phyloP scores from a whole-genome alignment of 2,329 filamentous ascomycete genomes.

The Colletotrichum sp. region DNA sequence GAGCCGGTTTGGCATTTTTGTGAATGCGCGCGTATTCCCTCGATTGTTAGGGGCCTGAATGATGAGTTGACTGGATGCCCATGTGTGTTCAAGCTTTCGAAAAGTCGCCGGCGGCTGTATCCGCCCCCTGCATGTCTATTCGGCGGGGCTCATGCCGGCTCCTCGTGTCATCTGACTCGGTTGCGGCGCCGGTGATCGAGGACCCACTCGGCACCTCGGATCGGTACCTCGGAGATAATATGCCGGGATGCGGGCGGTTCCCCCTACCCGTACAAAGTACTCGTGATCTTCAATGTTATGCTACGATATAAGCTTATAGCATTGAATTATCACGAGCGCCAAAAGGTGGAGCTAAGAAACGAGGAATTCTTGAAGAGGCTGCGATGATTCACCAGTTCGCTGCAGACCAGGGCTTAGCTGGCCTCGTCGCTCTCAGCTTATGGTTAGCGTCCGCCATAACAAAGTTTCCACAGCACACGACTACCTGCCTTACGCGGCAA shows the following conservation, averaged over 20 bases:
- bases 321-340: background rate
- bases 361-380: background rate
- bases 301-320: background rate
- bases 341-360: background rate
- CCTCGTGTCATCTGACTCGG: background rate
- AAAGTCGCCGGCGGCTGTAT: background rate
- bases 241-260: background rate
- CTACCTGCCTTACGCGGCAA: background rate
- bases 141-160: background rate
- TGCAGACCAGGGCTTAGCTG: background rate
- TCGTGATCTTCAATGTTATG: background rate
- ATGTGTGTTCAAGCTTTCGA: background rate
- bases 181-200: background rate
- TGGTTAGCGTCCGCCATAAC: background rate
- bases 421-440: background rate
- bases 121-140: background rate
- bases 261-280: background rate
- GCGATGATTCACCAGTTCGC: background rate
- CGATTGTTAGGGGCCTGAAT: background rate
- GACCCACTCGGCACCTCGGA: background rate
- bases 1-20: background rate
- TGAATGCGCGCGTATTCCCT: background rate
- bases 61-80: background rate
- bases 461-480: background rate
- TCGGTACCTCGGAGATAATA: background rate